Base-by-base conservation (phyloP, 306 rosid genomes). In the Dalbergia cochinchinensis region DNA sequence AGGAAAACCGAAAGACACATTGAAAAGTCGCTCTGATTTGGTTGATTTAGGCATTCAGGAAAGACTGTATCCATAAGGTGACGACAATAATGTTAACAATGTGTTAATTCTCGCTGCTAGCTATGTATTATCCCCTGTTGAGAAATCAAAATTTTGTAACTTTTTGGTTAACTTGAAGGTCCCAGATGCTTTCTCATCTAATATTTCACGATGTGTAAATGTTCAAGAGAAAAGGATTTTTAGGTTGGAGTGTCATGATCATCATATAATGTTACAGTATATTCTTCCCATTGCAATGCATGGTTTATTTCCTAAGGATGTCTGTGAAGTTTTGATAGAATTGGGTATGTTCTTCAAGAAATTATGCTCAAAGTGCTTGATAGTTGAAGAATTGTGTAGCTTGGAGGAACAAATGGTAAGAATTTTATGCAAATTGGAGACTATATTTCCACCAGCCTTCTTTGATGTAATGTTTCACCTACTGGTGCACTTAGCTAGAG, bases 391-490 rank as follows among this genome's bases (percentile, higher is more conserved):
- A 42, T 8, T 7, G 6, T 8, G 47, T 42, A 42, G 20, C 11
- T 81, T 12, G 54, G 5, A 11, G 54, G n/a, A 48, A 12, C 11
- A 48, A 12, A 4, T 37, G 2, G 1, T 11, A 0, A 48, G 1
- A 48, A 11, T 4, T 10, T 11, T 11, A 51, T 14, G 5, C 19
- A 51, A 51, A 51, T 13, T 51, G 11, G 71, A 78, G 31, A 58
- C 19, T 9, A 44, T 70, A 42, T 42, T 69, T 13, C 76, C 12
- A 45, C 51, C 3, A 1, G 18, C 26, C 0, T 78, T 78, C 13
- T 78, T 69, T 18, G 22, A n/a, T n/a, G 14, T 60, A n/a, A 45
- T 11, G 39, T 37, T 78, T 10, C 62, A 78, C 22, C 33, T 78
- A 12, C 39, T 16, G 0, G 0, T 68, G 4, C 64, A 70, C 65